Conservation (phyloP, 2,329 filamentous ascomycete genomes). For the Aspergillus sp. region DNA sequence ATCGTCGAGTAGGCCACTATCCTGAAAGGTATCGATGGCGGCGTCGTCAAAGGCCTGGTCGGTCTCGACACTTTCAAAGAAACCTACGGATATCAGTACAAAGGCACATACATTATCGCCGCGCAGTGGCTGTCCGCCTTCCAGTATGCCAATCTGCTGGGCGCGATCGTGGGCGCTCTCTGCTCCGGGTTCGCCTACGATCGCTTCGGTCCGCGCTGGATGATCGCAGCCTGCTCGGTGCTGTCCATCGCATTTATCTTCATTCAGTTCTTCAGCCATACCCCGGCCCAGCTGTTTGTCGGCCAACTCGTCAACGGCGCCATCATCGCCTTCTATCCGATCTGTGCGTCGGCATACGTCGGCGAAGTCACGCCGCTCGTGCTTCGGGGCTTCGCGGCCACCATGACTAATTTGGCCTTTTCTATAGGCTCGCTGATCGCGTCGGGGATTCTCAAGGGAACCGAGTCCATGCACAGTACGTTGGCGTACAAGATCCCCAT, state of each 20-base stretch:
- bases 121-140: slow-evolving; percentile 29
- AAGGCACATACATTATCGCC: slow-evolving; percentile 25
- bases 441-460: slow-evolving; percentile 29
- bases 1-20: slow-evolving; percentile 15
- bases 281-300: slow-evolving; percentile 56
- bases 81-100: slow-evolving; percentile 26
- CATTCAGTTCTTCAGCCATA: slow-evolving; percentile 62
- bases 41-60: slow-evolving; percentile 25
- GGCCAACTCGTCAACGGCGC: slow-evolving; percentile 62
- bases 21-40: slow-evolving; percentile 26
- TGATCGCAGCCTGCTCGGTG: slow-evolving; percentile 25
- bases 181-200: slow-evolving; percentile 25
- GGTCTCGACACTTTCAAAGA: slow-evolving; percentile 28
- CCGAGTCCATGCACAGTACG: slow-evolving; percentile 12
- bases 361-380: slow-evolving; percentile 31
- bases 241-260: slow-evolving; percentile 54
- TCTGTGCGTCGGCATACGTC: slow-evolving; percentile 48
- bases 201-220: slow-evolving; percentile 27
- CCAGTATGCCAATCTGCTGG: slow-evolving; percentile 27
- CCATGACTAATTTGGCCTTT: slow-evolving; percentile 31
- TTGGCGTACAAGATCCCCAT: slow-evolving; percentile 28
- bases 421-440: slow-evolving; percentile 34
- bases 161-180: slow-evolving; percentile 26
- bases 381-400: slow-evolving; percentile 29
- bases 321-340: slow-evolving; percentile 61